Base-by-base conservation (phyloP, 129 eudicot species). In the Escallonia herrerae region DNA sequence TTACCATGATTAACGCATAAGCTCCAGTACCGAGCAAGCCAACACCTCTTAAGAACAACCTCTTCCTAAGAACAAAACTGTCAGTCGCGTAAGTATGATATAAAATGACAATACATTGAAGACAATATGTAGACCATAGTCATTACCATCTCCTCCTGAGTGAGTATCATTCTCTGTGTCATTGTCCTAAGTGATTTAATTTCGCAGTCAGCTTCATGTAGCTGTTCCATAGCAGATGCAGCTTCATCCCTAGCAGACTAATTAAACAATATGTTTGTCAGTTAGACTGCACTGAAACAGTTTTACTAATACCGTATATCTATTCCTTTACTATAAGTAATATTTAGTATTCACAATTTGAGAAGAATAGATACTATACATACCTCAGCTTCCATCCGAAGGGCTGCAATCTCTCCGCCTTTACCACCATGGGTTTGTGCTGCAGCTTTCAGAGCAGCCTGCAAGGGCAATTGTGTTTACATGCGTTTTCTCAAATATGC, bases 21-120 rank as follows among this genome's bases (percentile, higher is more conserved):
- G 71, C 80, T 79, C 97, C 97, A 90, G 72, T 80, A 82, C 15
- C 87, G 82, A 73, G 95, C 85, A 62, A 90, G 91, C 97, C 97
- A 90, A 61, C 97, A 90, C 76, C 95, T 79, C 91, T 86, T 90
- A 52, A 90, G 83, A 73, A 84, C 87, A 7, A 86, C 91, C 80
- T 90, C 97, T 77, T 86, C 97, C 97, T 90, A 72, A 58, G 65
- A 75, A 40, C 43, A 62, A 53, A 65, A 60, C 75, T 72, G 73
- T 63, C 65, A 81, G 60, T 74, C 59, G 49, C 44, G 42, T 79
- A 66, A 84, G 69, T 73, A 65, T 54, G 6, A 10, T 57, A 51
- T 8, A 42, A 12, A 38, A 43, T 42, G 33, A 3, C 9, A 12
- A 7, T 6, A 11, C n/a, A 63, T 12, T 52, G 14, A n/a, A 67